Conservation (phyloP, 371 early-diverging fungal species). For the Chytridium lagenaria region DNA sequence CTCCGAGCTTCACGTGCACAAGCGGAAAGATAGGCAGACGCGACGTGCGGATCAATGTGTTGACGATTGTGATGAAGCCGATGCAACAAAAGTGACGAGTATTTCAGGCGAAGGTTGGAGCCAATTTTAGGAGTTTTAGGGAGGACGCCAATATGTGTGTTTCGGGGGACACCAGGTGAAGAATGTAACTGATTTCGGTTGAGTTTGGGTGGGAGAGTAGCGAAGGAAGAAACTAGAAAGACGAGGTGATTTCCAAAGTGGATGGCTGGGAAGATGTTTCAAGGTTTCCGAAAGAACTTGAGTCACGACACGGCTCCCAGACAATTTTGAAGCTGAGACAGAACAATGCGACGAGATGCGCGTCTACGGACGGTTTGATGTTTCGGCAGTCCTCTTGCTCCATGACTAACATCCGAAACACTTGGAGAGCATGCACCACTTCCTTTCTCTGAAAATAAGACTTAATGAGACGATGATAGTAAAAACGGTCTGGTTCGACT, state of each 20-base stretch:
- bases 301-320: neutral
- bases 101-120: no score
- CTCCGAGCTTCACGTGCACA: constrained; percentile 5
- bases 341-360: no score
- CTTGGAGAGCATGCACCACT: neutral
- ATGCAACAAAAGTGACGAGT: neutral
- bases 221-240: neutral
- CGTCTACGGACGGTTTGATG: no score
- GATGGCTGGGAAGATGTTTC: neutral
- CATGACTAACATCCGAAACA: neutral
- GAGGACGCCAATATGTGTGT: no score
- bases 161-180: no score
- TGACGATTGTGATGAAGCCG: neutral
- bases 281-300: constrained; percentile 3
- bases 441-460: neutral
- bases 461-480: neutral
- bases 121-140: no score
- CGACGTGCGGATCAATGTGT: neutral
- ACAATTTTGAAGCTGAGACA: neutral
- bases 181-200: no score
- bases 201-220: neutral
- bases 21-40: constrained; percentile 2
- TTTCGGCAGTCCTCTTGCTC: neutral
- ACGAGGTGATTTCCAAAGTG: neutral
- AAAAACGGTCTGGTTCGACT: neutral